Base-by-base conservation (phyloP, 164 flowering plant species). In the Liriodendron chinense region DNA sequence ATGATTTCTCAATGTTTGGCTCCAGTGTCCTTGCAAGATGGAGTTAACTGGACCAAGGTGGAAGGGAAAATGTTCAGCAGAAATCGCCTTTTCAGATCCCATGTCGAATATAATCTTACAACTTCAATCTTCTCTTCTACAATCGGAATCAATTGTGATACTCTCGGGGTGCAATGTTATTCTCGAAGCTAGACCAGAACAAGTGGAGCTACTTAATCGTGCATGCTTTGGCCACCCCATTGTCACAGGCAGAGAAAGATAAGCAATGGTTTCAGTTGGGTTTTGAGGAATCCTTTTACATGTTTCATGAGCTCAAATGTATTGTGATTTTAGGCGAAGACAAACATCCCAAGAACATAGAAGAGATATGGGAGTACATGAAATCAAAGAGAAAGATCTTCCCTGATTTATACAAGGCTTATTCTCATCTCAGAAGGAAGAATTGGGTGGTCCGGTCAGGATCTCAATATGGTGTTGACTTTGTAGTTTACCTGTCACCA, bases 381-480 rank as follows among this genome's bases (percentile, higher is more conserved):
- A 82, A 69, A 73, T 78, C 87, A 1, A 80, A 76, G 75, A 86
- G 61, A 49, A 69, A 73, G 21, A 68, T 48, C 1, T 92, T 93
- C 71, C 91, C 93, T 14, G 48, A 77, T 61, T 73, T 77, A 14
- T 90, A 78, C 82, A 86, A 86, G 80, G 97, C 92, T 43, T 94
- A 90, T 79, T 84, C 85, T 72, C 93, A 93, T 83, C 87, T 89
- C 20, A 83, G 92, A 12, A 59, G 1, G 73, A 91, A 93, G 78
- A 93, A 94, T 78, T 94, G 97, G 97, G 89, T 91, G 4, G 94
- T 94, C 71, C 84, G 89, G 28, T 75, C 91, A 2, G 98, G 97
- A 48, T 82, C 85, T 21, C 89, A 86, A 63, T 90, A 88, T 76
- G 98, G 97, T 68, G 93, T 85, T 22, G 97, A 93, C 71, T 94